A percentile compares a stretch with the other conserved stretches of the same genome.
Evolutionary conservation across 176 grass and related monocot genomes (phyloP).

Genomic region (Avena atlantica): DNA sequence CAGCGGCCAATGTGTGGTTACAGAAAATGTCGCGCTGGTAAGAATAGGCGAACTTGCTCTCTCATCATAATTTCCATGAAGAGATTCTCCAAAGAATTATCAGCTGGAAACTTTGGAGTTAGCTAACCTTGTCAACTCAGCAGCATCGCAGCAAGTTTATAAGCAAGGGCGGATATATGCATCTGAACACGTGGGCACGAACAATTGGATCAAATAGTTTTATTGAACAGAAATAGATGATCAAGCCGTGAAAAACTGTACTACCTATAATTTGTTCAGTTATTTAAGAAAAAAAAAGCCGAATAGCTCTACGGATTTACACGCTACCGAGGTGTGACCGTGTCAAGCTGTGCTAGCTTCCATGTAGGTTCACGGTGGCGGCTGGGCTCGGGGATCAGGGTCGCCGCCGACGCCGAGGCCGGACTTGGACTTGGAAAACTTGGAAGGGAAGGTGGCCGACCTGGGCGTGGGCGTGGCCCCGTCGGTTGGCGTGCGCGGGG

Average conservation of each 20-base stretch:
- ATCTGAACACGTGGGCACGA: background rate
- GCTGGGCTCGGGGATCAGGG: background rate
- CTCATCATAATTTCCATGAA: too few species aligned
- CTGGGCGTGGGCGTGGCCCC: constrained; percentile 23
- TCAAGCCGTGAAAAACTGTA: background rate
- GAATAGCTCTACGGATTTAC: constrained; percentile 6
- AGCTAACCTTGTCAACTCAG: background rate
- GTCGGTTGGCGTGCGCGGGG: background rate
- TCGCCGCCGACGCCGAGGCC: background rate
- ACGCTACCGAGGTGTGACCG: background rate
- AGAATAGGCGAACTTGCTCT: too few species aligned
- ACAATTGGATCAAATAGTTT: background rate
- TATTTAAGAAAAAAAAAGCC: background rate
- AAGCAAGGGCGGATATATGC: background rate
- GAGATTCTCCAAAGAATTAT: too few species aligned
- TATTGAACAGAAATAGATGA: background rate
- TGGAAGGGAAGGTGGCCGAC: constrained; percentile 2
- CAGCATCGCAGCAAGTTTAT: background rate
- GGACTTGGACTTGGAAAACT: constrained; percentile 33
- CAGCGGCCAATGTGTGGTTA: too few species aligned
- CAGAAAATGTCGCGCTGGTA: too few species aligned
- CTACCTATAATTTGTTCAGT: background rate
- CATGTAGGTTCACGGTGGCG: background rate
- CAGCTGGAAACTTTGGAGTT: background rate
- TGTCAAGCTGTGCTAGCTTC: background rate